Conservation (phyloP, 768 basidiomycete genomes). For the Daedalea quercina region DNA sequence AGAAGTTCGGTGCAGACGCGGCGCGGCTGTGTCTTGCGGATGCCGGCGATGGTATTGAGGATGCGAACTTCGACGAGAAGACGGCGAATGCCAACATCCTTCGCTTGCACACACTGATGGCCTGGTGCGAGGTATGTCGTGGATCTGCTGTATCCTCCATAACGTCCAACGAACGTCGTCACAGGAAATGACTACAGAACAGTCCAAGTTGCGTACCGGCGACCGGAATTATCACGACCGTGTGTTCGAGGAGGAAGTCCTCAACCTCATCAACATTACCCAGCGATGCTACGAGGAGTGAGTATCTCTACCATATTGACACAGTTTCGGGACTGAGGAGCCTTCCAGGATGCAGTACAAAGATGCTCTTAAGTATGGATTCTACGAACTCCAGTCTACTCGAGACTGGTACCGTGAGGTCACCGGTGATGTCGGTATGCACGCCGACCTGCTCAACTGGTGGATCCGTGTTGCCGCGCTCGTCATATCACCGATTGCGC, state of each 20-base stretch:
- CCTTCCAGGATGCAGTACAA: slow-evolving; percentile 81
- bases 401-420: slow-evolving; percentile 98
- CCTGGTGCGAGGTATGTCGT: slow-evolving; percentile 81
- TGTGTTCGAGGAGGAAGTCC: slow-evolving; percentile 89
- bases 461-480: slow-evolving; percentile 83
- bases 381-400: slow-evolving; percentile 88
- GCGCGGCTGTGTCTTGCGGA: slow-evolving; percentile 89
- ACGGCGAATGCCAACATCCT: slow-evolving; percentile 96
- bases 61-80: slow-evolving; percentile 99
- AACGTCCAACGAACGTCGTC: not conserved
- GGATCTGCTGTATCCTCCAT: not conserved
- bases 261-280: slow-evolving; percentile 76
- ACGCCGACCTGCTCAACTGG: slow-evolving; percentile 75
- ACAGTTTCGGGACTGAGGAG: not conserved
- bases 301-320: slow-evolving; percentile 22
- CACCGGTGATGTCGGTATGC: slow-evolving; percentile 86
- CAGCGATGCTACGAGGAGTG: slow-evolving; percentile 79
- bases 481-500: slow-evolving; percentile 80
- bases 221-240: slow-evolving; percentile 76
- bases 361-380: slow-evolving; percentile 90
- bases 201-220: slow-evolving; percentile 67
- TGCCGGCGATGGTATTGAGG: slow-evolving; percentile 95
- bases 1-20: slow-evolving; percentile 97
- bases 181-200: slow-evolving; percentile 77
- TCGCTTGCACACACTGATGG: slow-evolving; percentile 82